Base-by-base conservation (phyloP, 2,329 filamentous ascomycete species). In the Onygenales sp. region DNA sequence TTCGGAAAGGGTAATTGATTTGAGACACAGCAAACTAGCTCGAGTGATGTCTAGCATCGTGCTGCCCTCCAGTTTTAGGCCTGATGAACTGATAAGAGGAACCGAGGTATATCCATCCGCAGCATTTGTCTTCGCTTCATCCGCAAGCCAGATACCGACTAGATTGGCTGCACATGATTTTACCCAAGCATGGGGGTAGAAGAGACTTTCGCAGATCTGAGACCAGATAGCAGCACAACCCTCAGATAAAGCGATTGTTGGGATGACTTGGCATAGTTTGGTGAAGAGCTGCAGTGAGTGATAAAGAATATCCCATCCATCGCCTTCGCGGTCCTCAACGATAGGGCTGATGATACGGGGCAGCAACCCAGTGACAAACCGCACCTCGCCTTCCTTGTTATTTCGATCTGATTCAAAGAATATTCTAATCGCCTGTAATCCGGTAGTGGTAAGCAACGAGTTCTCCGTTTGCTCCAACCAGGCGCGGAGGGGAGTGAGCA, bases 381-480 rank as follows among this genome's bases (percentile, higher is more conserved):
- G 75, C 9, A 87, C 73, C 62, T 95, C 86, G 61, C 85, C 86
- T 55, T 80, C 78, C 55, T 83, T 83, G 55, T 81, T 82, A 9
- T 27, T 48, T 39, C 82, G 81, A 36, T 79, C 78, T 0, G 80
- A 80, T 55, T 93, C 87, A 54, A 95, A 87, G 68, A 92, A 95
- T 50, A 93, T 82, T 1, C 83, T 80, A 73, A 91, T 95, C 33
- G 86, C 82, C 65, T 93, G 87, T 51, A 96, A 75, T 1, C 86
- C 87, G 21, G 92, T 80, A 55, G 83, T 82, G 49, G 84, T 77
- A 31, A 95, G 80, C 0, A 85, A 76, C 13, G 79, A 64, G 58
- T 94, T 91, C 8, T 86, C 83, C 7, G 83, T 81, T 61, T 91
- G 85, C 53, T 82, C 82, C 14, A 93, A 66, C 89, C 91, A 96